These are phyloP conservation scores for Sporopachydermia cereana DNA, from an alignment of 1,139 yeast genomes.

Conservation along the genomic window DNA sequence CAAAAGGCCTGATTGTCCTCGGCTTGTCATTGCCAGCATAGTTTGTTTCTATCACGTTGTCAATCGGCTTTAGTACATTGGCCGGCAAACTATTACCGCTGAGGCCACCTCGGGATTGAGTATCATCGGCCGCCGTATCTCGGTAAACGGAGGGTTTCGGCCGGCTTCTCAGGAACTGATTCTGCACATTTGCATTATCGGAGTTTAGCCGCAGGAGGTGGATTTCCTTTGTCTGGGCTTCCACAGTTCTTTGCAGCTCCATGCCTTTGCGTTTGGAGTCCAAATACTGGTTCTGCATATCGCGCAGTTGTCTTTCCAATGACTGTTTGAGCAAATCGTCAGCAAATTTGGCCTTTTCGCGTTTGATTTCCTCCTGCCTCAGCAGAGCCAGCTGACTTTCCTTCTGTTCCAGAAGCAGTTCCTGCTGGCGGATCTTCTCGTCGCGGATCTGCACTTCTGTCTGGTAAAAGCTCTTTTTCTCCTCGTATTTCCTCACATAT, in stretches of 20 bases:
- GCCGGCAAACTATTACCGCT: no score
- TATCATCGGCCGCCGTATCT: no score
- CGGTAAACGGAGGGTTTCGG: not conserved
- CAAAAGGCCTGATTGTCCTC: no score
- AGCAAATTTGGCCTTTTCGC: not conserved
- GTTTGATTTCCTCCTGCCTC: constrained; percentile 2
- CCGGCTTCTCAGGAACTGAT: not conserved
- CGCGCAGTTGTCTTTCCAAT: constrained; percentile 2
- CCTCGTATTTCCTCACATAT: not conserved
- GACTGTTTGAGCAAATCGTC: not conserved
- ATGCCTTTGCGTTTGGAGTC: not conserved
- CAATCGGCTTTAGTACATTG: no score
- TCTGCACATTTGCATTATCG: not conserved
- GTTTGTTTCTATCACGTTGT: no score
- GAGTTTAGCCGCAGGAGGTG: not conserved
- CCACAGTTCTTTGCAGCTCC: not conserved
- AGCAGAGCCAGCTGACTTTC: not conserved
- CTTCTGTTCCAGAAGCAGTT: not conserved
- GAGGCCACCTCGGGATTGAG: no score
- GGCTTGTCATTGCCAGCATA: no score
- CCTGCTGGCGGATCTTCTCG: not conserved
- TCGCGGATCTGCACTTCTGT: not conserved
- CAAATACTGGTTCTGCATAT: not conserved
- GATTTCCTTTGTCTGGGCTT: not conserved
- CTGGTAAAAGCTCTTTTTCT: not conserved